Conservation (phyloP, 202 grass and related monocot species). For the Cymbopogon flexuosus region DNA sequence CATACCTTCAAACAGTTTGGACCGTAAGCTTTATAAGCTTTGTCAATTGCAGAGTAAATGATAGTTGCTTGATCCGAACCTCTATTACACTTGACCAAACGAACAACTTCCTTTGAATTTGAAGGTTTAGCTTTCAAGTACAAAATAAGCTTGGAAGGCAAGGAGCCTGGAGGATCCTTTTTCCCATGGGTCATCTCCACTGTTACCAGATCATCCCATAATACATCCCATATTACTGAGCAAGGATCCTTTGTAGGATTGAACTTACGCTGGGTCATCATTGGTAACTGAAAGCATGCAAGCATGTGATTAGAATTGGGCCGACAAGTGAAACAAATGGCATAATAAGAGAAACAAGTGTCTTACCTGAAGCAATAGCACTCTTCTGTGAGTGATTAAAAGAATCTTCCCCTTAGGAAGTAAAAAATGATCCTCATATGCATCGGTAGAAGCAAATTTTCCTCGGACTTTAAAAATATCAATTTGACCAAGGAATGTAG, state of each 20-base stretch:
- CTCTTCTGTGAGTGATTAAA: constrained; percentile 79
- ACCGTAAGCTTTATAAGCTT: constrained; percentile 63
- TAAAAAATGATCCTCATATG: constrained; percentile 91
- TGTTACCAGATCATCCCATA: constrained; percentile 86
- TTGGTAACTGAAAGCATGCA: constrained; percentile 57
- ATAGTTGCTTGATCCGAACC: constrained; percentile 60
- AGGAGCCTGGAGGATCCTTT: constrained; percentile 73
- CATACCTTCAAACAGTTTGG: constrained; percentile 70
- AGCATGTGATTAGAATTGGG: constrained; percentile 27
- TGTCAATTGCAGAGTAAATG: constrained; percentile 73
- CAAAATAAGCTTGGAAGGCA: constrained; percentile 75
- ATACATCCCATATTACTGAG: constrained; percentile 82
- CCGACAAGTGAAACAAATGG: constrained; percentile 4
- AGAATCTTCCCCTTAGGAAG: constrained; percentile 87
- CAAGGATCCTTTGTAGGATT: constrained; percentile 94
- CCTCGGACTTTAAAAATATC: constrained; percentile 96
- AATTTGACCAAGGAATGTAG: constrained; percentile 93
- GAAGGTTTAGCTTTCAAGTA: constrained; percentile 76
- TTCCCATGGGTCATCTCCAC: constrained; percentile 78
- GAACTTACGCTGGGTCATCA: constrained; percentile 85
- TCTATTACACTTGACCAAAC: constrained; percentile 72
- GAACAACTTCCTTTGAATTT: constrained; percentile 62
- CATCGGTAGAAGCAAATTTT: constrained; percentile 96
- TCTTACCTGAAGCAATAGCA: constrained; percentile 80
- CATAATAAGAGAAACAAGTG: constrained; percentile 2